Evolutionary conservation across 176 grass and related monocot species (phyloP).

Genomic region (Rhynchospora breviuscula): DNA sequence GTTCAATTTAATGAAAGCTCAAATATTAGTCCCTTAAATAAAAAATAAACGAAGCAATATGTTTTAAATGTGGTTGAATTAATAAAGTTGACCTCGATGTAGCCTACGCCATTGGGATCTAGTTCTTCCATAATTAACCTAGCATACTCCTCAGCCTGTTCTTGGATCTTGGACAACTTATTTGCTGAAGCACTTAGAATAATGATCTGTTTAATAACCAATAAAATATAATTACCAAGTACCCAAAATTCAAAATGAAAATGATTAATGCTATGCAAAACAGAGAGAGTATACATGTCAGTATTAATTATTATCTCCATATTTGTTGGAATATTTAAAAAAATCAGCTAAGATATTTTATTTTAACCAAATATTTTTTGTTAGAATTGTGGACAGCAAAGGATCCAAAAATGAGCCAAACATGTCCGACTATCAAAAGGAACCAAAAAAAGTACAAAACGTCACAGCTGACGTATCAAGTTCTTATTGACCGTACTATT

Average conservation of each 20-base stretch:
- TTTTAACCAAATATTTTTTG: conserved; percentile 3
- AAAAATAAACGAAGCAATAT: not conserved
- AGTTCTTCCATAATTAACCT: conserved; percentile 98
- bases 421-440: not conserved
- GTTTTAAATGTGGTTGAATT: not conserved
- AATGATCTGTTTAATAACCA: conserved; percentile 53
- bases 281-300: not conserved
- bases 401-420: not conserved
- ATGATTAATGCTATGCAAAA: not conserved
- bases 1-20: not conserved
- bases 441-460: not conserved
- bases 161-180: conserved; percentile 61
- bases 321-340: not conserved
- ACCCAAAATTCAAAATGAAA: not conserved
- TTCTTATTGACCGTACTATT: not conserved
- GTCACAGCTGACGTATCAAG: conserved; percentile 8
- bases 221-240: not conserved
- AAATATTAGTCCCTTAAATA: not conserved
- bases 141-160: conserved; percentile 77
- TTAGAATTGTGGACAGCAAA: not conserved
- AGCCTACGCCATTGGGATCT: conserved; percentile 65
- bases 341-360: not conserved
- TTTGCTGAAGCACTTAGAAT: conserved; percentile 71
- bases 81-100: conserved; percentile 57
- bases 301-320: not conserved